phyloP scores from a whole-genome alignment of 1,139 yeast species.

The Sugiyamaella grinbergsii region DNA sequence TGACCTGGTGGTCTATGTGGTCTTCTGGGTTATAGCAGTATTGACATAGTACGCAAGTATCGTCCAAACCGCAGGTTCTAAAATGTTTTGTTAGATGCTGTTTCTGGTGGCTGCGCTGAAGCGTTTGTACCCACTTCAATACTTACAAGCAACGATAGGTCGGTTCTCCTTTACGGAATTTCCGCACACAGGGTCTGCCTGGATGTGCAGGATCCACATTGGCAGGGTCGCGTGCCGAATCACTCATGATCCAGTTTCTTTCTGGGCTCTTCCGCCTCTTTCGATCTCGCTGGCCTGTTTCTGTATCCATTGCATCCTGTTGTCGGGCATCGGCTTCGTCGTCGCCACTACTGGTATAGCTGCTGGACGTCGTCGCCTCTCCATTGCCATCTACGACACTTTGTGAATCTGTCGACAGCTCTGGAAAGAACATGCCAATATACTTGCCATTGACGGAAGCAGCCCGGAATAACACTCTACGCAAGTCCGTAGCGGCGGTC shows the following conservation, averaged over 20 bases:
- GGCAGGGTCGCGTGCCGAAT: slow-evolving; percentile 24
- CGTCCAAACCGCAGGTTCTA: slow-evolving; percentile 78
- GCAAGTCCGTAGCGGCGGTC: slow-evolving; percentile 45
- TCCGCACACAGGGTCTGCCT: slow-evolving; percentile 74
- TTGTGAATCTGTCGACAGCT: slow-evolving; percentile 19
- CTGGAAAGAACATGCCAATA: slow-evolving; percentile 55
- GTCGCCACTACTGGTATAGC: slow-evolving; percentile 9
- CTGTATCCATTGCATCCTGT: slow-evolving; percentile 5
- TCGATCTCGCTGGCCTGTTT: slow-evolving; percentile 16
- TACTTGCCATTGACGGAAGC: slow-evolving; percentile 55
- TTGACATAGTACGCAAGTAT: slow-evolving; percentile 82
- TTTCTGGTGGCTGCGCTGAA: neutral
- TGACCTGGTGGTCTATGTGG: slow-evolving; percentile 77
- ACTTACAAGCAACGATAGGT: slow-evolving; percentile 66
- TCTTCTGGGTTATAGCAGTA: slow-evolving; percentile 70
- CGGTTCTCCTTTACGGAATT: slow-evolving; percentile 82
- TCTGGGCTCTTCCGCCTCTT: slow-evolving; percentile 13
- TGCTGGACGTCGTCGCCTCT: no score
- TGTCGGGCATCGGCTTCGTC: slow-evolving; percentile 21
- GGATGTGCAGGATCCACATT: slow-evolving; percentile 51
- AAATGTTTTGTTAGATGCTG: slow-evolving; percentile 1
- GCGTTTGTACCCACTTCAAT: no score
- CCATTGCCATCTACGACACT: slow-evolving; percentile 7
- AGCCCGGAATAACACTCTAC: slow-evolving; percentile 55
- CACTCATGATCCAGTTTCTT: slow-evolving; percentile 34